Evolutionary conservation across 2,329 filamentous ascomycete genomes (phyloP), one percentile per base, ranked within the genome.

Genomic region (Sarocladium brachiariae): DNA sequence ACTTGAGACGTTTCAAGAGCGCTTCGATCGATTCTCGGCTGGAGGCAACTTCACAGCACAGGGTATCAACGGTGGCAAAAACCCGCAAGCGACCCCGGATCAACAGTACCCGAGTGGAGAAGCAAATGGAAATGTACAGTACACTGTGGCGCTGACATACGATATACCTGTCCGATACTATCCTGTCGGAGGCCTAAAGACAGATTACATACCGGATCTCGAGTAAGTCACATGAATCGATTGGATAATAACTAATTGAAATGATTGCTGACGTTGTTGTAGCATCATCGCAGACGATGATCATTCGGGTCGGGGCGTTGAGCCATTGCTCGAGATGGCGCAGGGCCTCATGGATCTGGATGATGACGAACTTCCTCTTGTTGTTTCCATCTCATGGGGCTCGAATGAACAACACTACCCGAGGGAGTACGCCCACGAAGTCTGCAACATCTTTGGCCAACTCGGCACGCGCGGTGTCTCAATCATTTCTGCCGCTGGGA

Each of bases 371-470:
- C 69, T 88, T 0, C 84, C 86, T 0, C 74, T 78, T 3, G 78
- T 86, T 16, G 72, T 89, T 37, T 77, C 75, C 35, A 84, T 82
- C n/a, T 87, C 83, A 0, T 89, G 88, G 59, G 83, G 82, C 23
- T 83, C 86, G 56, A 74, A 83, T 43, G 85, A 89, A 60, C 81
- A 84, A 61, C 76, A 73, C 3, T 70, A 87, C 0, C 81, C 83
- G 0, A 65, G 66, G 19, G 67, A 71, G 3, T 87, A 87, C 60
- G 76, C 80, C 7, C 70, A 58, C 11, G 64, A 66, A 10, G 63
- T 70, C 11, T 75, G 77, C 58, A 72, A 77, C 51, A 75, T 80
- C 18, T 87, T 86, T 65, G 74, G 74, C 27, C 79, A 84, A 53
- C 75, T 89, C 4, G 82, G 81, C 19, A 74, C 78, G 1, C 78